A percentile compares a stretch with the other conserved stretches of the same genome.
phyloP scores from a whole-genome alignment of 2,329 filamentous ascomycete species.

The Sordariomycetes sp. region DNA sequence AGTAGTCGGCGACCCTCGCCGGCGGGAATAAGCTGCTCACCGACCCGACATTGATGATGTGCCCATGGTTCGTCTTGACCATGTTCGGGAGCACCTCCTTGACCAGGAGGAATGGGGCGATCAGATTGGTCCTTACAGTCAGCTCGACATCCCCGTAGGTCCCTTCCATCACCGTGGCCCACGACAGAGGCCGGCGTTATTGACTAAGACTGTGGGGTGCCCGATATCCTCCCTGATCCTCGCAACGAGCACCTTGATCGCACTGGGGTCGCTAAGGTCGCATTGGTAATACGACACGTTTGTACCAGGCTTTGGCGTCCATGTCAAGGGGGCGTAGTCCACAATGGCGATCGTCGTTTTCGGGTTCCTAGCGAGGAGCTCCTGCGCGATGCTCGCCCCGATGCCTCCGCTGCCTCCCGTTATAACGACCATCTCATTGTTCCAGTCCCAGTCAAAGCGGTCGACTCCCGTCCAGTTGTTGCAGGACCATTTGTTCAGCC shows the following conservation, averaged over 20 bases:
- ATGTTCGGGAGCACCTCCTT: constrained; percentile 47
- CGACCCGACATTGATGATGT: constrained; percentile 45
- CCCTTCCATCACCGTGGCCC: constrained; percentile 38
- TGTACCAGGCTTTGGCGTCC: constrained; percentile 12
- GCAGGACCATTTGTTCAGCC: constrained; percentile 11
- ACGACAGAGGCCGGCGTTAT: constrained; percentile 43
- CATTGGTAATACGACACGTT: constrained; percentile 20
- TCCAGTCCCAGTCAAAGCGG: constrained; percentile 21
- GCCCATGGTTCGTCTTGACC: constrained; percentile 43
- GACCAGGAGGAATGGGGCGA: constrained; percentile 44
- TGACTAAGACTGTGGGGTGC: constrained; percentile 37
- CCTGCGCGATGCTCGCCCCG: constrained; percentile 19
- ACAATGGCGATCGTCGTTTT: constrained; percentile 19
- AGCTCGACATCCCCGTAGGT: constrained; percentile 30
- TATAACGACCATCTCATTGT: constrained; percentile 23
- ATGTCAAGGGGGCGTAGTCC: constrained; percentile 20
- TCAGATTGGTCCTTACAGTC: constrained; percentile 48
- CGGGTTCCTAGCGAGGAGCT: constrained; percentile 14
- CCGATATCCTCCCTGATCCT: constrained; percentile 12
- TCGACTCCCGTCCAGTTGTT: constrained; percentile 14
- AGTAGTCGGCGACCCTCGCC: constrained; percentile 49
- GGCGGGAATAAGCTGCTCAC: constrained; percentile 42
- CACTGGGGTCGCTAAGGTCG: constrained; percentile 20
- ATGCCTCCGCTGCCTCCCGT: constrained; percentile 30
- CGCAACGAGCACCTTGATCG: constrained; percentile 16